phyloP scores from a whole-genome alignment of 345 rosid species.

The Syzygium jambos region DNA sequence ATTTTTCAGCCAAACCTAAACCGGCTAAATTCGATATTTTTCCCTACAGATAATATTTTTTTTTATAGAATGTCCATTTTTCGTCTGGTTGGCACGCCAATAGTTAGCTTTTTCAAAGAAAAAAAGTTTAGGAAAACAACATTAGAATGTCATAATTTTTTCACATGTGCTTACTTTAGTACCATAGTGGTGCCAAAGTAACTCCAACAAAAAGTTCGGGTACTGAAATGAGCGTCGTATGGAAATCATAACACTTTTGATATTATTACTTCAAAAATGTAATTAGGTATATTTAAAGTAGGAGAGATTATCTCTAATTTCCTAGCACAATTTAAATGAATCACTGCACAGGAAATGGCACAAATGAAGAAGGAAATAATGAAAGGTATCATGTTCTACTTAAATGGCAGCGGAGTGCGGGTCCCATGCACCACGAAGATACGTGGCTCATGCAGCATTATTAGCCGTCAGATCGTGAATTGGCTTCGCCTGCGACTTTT shows the following conservation, averaged over 20 bases:
- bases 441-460: background rate
- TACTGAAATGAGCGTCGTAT: too few relatives aligned
- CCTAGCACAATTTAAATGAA: background rate
- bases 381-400: background rate
- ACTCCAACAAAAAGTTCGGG: fast-evolving
- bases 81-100: background rate
- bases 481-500: background rate
- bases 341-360: background rate
- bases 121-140: background rate
- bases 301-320: background rate
- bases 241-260: too few relatives aligned
- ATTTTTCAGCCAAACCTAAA: background rate
- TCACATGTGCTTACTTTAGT: too few relatives aligned
- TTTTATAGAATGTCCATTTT: background rate
- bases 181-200: too few relatives aligned
- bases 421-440: background rate
- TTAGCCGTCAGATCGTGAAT: background rate
- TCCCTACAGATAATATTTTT: too few relatives aligned
- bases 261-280: too few relatives aligned
- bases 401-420: background rate
- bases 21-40: background rate
- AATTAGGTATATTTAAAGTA: background rate
- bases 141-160: too few relatives aligned
- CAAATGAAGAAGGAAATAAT: too few relatives aligned
- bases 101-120: background rate